Percentiles rank a stretch among this genome's conserved stretches.
These are phyloP conservation scores for Dactylonectria macrodidyma DNA, from an alignment of 2,329 filamentous ascomycete genomes.

Conservation along the genomic window DNA sequence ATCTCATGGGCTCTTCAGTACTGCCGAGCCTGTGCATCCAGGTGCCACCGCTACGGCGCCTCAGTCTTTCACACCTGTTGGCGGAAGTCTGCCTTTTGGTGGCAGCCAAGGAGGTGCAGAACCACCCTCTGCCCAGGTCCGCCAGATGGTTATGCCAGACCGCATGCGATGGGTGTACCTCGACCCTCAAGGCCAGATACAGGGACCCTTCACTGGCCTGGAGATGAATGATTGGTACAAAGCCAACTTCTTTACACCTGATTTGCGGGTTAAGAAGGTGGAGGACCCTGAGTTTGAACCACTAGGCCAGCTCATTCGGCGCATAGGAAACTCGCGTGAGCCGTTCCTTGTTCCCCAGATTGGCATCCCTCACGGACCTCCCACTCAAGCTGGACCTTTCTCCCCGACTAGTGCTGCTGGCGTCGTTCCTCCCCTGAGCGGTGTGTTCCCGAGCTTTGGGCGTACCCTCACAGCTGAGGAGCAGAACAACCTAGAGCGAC, in stretches of 20 bases:
- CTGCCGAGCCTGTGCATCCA: constrained; percentile 56
- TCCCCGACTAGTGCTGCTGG: constrained; percentile 67
- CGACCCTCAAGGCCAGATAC: constrained; percentile 91
- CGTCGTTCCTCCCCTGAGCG: constrained; percentile 90
- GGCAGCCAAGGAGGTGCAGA: constrained; percentile 57
- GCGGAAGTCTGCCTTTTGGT: constrained; percentile 54
- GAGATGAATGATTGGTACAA: constrained; percentile 99
- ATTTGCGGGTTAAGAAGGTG: constrained; percentile 93
- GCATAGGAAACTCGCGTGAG: constrained; percentile 97
- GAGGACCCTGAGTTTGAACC: constrained; percentile 97
- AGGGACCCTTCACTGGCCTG: constrained; percentile 94
- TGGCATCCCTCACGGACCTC: constrained; percentile 89
- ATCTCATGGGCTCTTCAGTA: constrained; percentile 55
- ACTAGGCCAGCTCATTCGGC: constrained; percentile 91
- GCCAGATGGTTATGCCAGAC: constrained; percentile 99
- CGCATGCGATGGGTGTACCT: constrained; percentile 99
- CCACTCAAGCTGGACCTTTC: constrained; percentile 67
- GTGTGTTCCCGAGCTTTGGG: constrained; percentile 95
- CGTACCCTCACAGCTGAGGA: constrained; percentile 97
- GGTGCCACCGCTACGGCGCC: constrained; percentile 50
- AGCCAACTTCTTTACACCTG: constrained; percentile 95
- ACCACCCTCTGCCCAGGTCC: constrained; percentile 77
- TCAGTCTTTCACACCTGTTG: constrained; percentile 55
- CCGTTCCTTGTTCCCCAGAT: constrained; percentile 98
- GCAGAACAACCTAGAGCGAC: constrained; percentile 94